A percentile compares a stretch with the other conserved stretches of the same genome.
Evolutionary conservation across 75 land plant species (phyloP).

Genomic region (Selaginella tamariscina): DNA sequence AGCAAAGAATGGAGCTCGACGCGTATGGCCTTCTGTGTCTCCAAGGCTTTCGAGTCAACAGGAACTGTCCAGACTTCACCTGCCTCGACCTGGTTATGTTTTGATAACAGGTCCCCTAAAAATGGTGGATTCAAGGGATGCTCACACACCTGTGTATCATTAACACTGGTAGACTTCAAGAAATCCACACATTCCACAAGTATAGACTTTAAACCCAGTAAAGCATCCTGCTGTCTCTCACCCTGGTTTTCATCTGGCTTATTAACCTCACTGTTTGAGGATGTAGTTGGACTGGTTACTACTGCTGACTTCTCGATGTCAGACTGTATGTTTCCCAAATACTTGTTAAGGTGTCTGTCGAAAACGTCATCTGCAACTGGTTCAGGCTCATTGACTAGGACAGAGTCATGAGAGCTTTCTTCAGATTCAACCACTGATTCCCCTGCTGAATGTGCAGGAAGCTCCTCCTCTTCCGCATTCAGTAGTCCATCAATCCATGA

Average conservation of each 20-base stretch:
- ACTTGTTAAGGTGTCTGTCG: neutral
- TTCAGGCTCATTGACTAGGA: neutral
- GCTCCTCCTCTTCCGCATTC: slow-evolving; percentile 32
- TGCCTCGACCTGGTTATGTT: neutral
- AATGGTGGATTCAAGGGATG: too few species aligned
- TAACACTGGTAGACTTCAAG: too few species aligned
- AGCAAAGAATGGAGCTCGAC: slow-evolving; percentile 42
- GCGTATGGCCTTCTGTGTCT: neutral
- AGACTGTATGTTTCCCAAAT: neutral
- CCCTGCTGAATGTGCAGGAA: slow-evolving; percentile 34
- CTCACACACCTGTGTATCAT: too few species aligned
- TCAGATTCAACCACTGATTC: slow-evolving; percentile 16
- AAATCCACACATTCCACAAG: neutral
- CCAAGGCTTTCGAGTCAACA: neutral
- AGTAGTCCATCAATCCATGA: slow-evolving; percentile 4
- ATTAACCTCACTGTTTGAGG: neutral
- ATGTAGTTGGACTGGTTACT: too few species aligned
- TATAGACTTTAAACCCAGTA: neutral
- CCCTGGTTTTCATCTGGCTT: neutral
- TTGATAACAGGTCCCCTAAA: neutral
- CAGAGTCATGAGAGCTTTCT: neutral
- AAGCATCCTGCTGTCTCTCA: neutral
- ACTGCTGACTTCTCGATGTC: too few species aligned
- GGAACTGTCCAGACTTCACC: neutral
- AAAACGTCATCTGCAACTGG: neutral